phyloP scores from a whole-genome alignment of 1,284 basidiomycete genomes.

The Butyriboletus appendiculatus region DNA sequence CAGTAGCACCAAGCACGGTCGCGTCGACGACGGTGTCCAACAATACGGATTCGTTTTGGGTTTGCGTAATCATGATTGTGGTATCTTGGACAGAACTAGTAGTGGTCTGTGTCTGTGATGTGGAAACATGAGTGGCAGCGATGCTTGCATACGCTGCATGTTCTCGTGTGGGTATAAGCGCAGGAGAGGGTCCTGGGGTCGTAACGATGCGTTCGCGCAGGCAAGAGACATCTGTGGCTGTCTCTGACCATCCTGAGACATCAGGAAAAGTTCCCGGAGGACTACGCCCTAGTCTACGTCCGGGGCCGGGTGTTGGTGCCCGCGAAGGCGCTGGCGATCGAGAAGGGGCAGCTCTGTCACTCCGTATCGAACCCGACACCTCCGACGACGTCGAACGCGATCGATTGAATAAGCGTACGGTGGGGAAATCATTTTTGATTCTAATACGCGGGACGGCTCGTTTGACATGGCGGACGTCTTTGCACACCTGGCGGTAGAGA shows the following conservation, averaged over 20 bases:
- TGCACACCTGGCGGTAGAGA: slow-evolving; percentile 54
- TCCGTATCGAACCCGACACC: slow-evolving; percentile 29
- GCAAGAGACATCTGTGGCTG: slow-evolving; percentile 25
- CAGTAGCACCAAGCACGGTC: neutral
- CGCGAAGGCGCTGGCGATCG: slow-evolving; percentile 22
- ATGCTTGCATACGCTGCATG: slow-evolving; percentile 9
- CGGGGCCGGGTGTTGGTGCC: slow-evolving; percentile 12
- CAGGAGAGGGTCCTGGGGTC: slow-evolving; percentile 26
- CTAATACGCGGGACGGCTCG: slow-evolving; percentile 34
- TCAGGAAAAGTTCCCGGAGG: slow-evolving; percentile 32
- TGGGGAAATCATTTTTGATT: slow-evolving; percentile 34
- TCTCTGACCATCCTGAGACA: slow-evolving; percentile 35
- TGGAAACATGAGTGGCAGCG: slow-evolving; percentile 12
- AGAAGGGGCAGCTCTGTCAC: slow-evolving; percentile 33
- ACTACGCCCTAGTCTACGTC: slow-evolving; percentile 26
- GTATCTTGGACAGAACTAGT: slow-evolving; percentile 11
- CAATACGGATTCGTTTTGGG: slow-evolving; percentile 9
- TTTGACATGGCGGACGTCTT: slow-evolving; percentile 39
- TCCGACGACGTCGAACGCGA: slow-evolving; percentile 20
- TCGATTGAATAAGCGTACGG: slow-evolving; percentile 27
- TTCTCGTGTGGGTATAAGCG: slow-evolving; percentile 30
- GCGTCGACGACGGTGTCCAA: neutral
- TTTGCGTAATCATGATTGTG: slow-evolving; percentile 12
- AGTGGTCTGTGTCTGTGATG: slow-evolving; percentile 6
- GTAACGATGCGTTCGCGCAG: slow-evolving; percentile 18